Evolutionary conservation across 2,329 filamentous ascomycete species (phyloP).

Genomic region (Davidsoniella virescens): DNA sequence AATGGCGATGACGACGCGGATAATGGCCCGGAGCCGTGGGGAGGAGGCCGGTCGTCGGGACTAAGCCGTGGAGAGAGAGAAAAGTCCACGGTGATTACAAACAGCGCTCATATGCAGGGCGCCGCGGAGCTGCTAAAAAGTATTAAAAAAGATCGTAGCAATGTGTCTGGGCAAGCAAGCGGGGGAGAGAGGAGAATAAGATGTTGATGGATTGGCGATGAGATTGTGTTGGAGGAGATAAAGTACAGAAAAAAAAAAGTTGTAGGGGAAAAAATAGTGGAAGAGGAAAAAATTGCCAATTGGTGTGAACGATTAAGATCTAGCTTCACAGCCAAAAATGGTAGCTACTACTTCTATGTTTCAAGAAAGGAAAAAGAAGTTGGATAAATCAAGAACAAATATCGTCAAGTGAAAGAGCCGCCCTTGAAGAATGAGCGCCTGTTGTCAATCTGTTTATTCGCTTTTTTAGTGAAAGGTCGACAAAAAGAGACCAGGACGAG

Average conservation of each 20-base stretch:
- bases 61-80: slow-evolving; percentile 12
- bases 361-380: background rate
- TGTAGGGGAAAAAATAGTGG: slow-evolving; percentile 1
- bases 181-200: slow-evolving; percentile 1
- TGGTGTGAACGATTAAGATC: background rate
- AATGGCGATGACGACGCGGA: background rate
- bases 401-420: too few species aligned
- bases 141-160: background rate
- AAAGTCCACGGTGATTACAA: slow-evolving; percentile 9
- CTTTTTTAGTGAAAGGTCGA: too few species aligned
- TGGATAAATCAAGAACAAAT: background rate
- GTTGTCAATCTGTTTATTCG: too few species aligned
- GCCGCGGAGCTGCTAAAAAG: slow-evolving; percentile 1
- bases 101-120: slow-evolving; percentile 13
- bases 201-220: background rate
- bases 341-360: too few species aligned
- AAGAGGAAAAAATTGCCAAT: background rate
- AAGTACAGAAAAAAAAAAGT: slow-evolving; percentile 2
- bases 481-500: background rate
- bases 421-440: too few species aligned
- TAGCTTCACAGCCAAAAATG: background rate
- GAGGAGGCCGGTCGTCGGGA: slow-evolving; percentile 12
- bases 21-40: slow-evolving; percentile 6
- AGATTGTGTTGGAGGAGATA: background rate
- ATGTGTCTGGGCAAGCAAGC: background rate